Conservation (phyloP, 2,329 filamentous ascomycete genomes). For the Fusarium penzigii region DNA sequence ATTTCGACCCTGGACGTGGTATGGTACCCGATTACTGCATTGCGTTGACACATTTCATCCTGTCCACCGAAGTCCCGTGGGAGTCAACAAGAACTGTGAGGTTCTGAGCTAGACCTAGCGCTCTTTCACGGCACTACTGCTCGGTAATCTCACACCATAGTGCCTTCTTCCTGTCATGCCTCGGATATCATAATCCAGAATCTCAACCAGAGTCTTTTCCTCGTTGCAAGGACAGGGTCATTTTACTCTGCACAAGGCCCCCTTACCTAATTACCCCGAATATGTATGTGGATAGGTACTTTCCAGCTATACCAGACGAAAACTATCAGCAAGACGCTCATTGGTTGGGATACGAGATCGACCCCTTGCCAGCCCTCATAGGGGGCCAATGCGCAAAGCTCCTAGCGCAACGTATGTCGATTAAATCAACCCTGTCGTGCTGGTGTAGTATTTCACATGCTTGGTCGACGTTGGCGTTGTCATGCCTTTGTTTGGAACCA, state of each 20-base stretch:
- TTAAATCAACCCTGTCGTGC: too few species aligned
- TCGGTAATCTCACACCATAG: constrained; percentile 9
- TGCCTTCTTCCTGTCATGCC: not conserved
- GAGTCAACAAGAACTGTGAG: not conserved
- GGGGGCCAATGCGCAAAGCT: too few species aligned
- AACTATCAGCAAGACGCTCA: not conserved
- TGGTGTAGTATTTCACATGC: too few species aligned
- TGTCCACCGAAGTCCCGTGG: not conserved
- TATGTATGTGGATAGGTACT: not conserved
- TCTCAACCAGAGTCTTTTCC: not conserved
- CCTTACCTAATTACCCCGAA: constrained; percentile 1
- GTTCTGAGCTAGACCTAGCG: not conserved
- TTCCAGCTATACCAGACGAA: not conserved
- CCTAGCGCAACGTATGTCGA: too few species aligned
- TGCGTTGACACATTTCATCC: too few species aligned
- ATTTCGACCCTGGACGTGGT: too few species aligned
- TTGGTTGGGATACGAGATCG: not conserved
- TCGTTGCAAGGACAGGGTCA: not conserved
- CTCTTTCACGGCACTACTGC: constrained; percentile 5
- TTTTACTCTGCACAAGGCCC: not conserved
- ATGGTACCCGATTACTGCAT: too few species aligned
- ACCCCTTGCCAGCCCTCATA: too few species aligned
- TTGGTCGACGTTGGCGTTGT: too few species aligned
- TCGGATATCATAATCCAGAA: constrained; percentile 5
- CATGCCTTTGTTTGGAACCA: too few species aligned